phyloP scores from a whole-genome alignment of 805 yeast species.

The Barnettozyma siamensis region DNA sequence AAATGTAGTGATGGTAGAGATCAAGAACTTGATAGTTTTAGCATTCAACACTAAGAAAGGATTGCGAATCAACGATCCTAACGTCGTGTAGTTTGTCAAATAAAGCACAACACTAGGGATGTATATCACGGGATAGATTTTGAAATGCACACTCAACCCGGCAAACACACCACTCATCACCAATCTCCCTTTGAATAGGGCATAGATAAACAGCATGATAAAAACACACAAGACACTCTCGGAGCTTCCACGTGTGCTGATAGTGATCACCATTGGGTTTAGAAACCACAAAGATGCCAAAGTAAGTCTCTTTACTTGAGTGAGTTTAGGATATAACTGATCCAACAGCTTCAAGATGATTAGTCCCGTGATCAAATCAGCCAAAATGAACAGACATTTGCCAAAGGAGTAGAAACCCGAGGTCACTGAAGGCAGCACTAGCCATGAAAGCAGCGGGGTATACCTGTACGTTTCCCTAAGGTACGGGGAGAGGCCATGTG shows the following conservation, averaged over 20 bases:
- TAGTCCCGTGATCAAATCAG: conserved; percentile 82
- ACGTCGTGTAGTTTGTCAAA: conserved; percentile 24
- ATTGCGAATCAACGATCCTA: conserved; percentile 22
- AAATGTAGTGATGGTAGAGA: conserved; percentile 40
- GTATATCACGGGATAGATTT: conserved; percentile 87
- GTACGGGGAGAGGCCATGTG: conserved; percentile 60
- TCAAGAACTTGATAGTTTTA: conserved; percentile 36
- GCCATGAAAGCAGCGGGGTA: conserved; percentile 86
- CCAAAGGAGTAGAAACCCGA: conserved; percentile 62
- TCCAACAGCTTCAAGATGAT: conserved; percentile 37
- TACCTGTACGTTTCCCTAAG: conserved; percentile 84
- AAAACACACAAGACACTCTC: conserved; percentile 84
- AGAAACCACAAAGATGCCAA: conserved; percentile 72
- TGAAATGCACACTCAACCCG: conserved; percentile 73
- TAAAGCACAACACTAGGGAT: conserved; percentile 61
- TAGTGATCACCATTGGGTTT: conserved; percentile 93
- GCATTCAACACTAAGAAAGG: conserved; percentile 30
- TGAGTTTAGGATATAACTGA: conserved; percentile 12
- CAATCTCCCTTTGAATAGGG: conserved; percentile 33
- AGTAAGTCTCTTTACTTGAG: conserved; percentile 28
- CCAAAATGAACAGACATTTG: conserved; percentile 64
- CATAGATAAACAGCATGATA: conserved; percentile 53
- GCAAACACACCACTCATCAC: conserved; percentile 26
- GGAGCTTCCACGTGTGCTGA: conserved; percentile 88
- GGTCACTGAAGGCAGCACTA: conserved; percentile 60